These are phyloP conservation scores for Pinguiococcus pyrenoidosus DNA, from an alignment of 108 stramenopile species.

Conservation along the genomic window DNA sequence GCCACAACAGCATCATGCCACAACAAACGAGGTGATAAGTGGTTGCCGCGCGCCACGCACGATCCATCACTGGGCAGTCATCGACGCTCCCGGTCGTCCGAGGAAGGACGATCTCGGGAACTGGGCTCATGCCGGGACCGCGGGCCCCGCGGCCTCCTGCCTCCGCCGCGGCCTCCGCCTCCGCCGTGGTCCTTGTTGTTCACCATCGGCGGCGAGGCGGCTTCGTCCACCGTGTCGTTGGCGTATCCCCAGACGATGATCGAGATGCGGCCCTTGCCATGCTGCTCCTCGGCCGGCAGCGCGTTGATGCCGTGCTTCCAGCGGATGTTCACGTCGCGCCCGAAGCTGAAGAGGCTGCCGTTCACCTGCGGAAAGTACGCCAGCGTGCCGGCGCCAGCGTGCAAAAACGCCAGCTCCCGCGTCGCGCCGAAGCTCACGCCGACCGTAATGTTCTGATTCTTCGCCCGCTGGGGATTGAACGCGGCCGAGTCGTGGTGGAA, in stretches of 20 bases:
- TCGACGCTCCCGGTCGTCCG: no score
- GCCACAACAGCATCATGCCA: no score
- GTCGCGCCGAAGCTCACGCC: conserved; percentile 61
- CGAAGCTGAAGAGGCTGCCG: conserved; percentile 66
- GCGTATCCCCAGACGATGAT: conserved; percentile 70
- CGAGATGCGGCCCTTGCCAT: conserved; percentile 54
- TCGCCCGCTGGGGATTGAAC: conserved; percentile 58
- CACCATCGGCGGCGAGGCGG: conserved; percentile 53
- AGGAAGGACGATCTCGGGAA: no score
- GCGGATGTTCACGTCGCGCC: conserved; percentile 61
- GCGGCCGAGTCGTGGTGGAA: conserved; percentile 81
- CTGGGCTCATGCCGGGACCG: no score
- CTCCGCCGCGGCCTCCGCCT: no score
- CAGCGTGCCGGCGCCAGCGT: conserved; percentile 31
- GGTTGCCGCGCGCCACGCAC: no score
- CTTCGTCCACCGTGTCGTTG: conserved; percentile 49
- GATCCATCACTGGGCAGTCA: no score
- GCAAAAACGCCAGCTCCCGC: conserved; percentile 61
- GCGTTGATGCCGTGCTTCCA: conserved; percentile 70
- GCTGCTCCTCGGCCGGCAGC: conserved; percentile 39
- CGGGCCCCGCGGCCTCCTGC: no score
- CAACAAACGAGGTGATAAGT: no score
- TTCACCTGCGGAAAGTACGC: conserved; percentile 76
- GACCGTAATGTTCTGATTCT: conserved; percentile 66
- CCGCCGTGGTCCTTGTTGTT: no score